Base-by-base conservation (phyloP, 2,329 filamentous ascomycete species). In the Lasiodiplodia hormozganensis region DNA sequence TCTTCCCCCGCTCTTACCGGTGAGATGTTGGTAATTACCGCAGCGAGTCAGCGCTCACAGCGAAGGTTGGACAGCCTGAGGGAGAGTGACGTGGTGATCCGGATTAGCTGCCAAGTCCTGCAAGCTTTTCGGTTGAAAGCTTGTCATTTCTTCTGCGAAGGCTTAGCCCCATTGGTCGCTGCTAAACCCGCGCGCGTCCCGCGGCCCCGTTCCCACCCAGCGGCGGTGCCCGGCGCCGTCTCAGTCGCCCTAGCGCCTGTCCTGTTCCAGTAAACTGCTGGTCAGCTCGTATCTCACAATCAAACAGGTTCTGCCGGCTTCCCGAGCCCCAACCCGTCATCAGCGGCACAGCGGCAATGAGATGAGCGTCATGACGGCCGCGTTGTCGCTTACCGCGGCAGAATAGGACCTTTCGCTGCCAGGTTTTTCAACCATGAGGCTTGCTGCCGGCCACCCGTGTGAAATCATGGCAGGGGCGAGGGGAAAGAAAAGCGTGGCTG, bases 91-190 rank as follows among this genome's bases (percentile, higher is more conserved):
- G 43, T 64, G 60, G 18, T 52, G 14, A 11, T 28, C 47, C 7
- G 11, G 43, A 11, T 6, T 6, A 3, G 12, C 11, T 38, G 60
- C 60, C 60, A 64, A 64, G 60, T 64, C 47, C 43, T 52, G 60
- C 60, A 64, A 64, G 60, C 60, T 64, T 64, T 34, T 52, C 31
- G 18, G 10, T 23, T 14, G 60, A 64, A 64, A 64, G 60, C 60
- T 64, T 64, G 60, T 52, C 60, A 52, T 38, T 53, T 52, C 60
- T 64, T 64, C 58, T 28, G 23, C 2, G 47, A 40, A 25, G 47
- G 47, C 60, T 64, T 64, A 21, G 60, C 43, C 28, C 51, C 18
- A 64, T 64, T 64, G 60, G 60, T n/a, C n/a, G 40, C 25, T 18
- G 11, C 18, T 11, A 53, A 31, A 18, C 60, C 23, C 43, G 28